Evolutionary conservation across 345 rosid genomes (phyloP).

Genomic region (Gossypioides kirkii): DNA sequence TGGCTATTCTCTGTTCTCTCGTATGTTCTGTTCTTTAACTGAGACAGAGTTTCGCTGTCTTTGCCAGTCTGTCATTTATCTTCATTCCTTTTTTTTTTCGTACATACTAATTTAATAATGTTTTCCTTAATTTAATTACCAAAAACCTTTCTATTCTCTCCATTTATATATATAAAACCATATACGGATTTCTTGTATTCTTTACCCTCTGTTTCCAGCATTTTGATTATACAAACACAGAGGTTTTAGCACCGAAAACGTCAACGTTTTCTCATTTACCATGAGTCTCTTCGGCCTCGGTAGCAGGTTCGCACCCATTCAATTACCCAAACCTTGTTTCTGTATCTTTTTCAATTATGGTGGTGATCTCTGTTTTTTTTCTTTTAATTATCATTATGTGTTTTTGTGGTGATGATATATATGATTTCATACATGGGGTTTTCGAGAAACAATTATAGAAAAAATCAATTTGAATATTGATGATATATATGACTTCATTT

Average conservation of each 20-base stretch:
- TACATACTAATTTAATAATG: not conserved
- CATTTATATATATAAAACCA: not conserved
- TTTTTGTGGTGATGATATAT: not conserved
- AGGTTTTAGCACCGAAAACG: not conserved
- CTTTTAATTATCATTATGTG: not conserved
- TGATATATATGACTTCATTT: not conserved
- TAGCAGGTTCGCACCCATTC: constrained; percentile 27
- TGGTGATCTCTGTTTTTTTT: not conserved
- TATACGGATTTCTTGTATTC: not conserved
- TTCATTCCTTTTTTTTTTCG: not conserved
- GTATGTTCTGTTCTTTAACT: not conserved
- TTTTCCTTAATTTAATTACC: not conserved
- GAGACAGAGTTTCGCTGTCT: not conserved
- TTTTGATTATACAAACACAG: not conserved
- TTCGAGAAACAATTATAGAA: not conserved
- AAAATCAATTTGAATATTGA: not conserved
- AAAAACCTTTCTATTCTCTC: not conserved
- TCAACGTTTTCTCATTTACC: not conserved
- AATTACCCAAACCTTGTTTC: not conserved
- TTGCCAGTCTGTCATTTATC: constrained; percentile 33
- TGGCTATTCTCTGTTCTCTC: not conserved
- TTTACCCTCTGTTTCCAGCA: not conserved
- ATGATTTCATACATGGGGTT: not conserved
- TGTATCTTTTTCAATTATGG: not conserved
- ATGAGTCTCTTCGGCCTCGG: constrained; percentile 63